These are phyloP conservation scores for Echeveria elegans DNA, from an alignment of 164 flowering plant species.

Conservation along the genomic window DNA sequence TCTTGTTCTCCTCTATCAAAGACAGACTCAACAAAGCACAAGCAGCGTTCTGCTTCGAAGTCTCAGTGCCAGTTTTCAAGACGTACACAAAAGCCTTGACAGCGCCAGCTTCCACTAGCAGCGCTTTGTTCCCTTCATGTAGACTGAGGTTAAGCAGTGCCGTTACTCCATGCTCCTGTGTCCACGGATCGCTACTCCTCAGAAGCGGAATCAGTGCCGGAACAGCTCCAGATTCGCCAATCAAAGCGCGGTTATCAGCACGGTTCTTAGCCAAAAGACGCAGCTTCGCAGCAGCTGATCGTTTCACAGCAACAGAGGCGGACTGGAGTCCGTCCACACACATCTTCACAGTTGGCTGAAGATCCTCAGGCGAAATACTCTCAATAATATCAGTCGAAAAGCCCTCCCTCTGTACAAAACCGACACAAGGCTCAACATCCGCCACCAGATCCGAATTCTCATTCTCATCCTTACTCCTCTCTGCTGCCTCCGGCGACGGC, in stretches of 20 bases:
- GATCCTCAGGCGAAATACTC: constrained; percentile 67
- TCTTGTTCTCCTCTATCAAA: constrained; percentile 68
- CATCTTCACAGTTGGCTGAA: constrained; percentile 62
- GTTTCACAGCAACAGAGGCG: constrained; percentile 39
- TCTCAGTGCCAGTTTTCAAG: constrained; percentile 82
- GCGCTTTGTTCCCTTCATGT: constrained; percentile 43
- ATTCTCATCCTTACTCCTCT: neutral
- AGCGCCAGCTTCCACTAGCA: constrained; percentile 50
- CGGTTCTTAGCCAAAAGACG: constrained; percentile 83
- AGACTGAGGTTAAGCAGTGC: constrained; percentile 83
- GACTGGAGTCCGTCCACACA: constrained; percentile 62
- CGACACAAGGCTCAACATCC: constrained; percentile 42
- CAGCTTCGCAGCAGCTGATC: constrained; percentile 79
- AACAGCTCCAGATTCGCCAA: constrained; percentile 82
- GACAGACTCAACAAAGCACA: constrained; percentile 77
- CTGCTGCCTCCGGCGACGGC: constrained; percentile 29
- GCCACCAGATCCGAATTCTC: constrained; percentile 14
- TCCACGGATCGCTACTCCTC: constrained; percentile 60
- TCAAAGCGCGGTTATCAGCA: constrained; percentile 72
- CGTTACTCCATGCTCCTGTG: constrained; percentile 90
- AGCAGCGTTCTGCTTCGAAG: constrained; percentile 91
- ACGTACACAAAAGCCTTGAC: constrained; percentile 73
- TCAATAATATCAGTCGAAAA: constrained; percentile 69
- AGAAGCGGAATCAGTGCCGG: constrained; percentile 68
- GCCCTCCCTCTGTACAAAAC: constrained; percentile 47